Percentiles rank a stretch among this genome's conserved stretches.
phyloP scores from a whole-genome alignment of 2,329 filamentous ascomycete species.

The Aspergillus unguis region DNA sequence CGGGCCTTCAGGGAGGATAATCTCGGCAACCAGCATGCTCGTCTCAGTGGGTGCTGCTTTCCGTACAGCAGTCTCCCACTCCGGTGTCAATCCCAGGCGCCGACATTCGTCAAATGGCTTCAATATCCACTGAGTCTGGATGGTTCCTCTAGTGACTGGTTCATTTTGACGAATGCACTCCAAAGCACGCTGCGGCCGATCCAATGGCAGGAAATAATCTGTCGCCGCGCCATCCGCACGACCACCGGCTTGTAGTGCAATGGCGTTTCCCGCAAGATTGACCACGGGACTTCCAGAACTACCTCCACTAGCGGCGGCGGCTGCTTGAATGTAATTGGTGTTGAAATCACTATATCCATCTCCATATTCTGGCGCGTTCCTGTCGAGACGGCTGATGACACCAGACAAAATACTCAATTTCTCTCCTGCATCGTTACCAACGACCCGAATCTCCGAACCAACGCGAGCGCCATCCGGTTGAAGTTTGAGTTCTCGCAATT shows the following conservation, averaged over 20 bases:
- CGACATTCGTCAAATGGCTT: constrained; percentile 98
- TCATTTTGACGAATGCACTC: constrained; percentile 76
- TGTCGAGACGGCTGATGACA: constrained; percentile 91
- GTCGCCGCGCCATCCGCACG: constrained; percentile 92
- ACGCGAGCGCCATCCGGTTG: constrained; percentile 82
- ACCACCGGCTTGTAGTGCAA: constrained; percentile 91
- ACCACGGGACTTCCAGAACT: constrained; percentile 98
- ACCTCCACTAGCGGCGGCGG: constrained; percentile 91
- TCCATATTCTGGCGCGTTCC: constrained; percentile 96
- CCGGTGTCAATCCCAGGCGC: constrained; percentile 74
- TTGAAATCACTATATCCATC: constrained; percentile 99
- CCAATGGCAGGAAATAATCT: constrained; percentile 93
- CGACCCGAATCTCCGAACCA: constrained; percentile 90
- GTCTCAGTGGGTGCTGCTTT: constrained; percentile 86
- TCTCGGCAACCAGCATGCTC: constrained; percentile 95
- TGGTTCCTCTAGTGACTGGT: constrained; percentile 83
- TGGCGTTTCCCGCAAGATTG: constrained; percentile 86
- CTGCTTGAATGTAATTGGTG: constrained; percentile 94
- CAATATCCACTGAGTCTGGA: constrained; percentile 94
- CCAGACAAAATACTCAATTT: constrained; percentile 97
- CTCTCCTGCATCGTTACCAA: constrained; percentile 97
- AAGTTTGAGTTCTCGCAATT: constrained; percentile 72
- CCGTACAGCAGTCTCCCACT: constrained; percentile 83
- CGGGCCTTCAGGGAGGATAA: constrained; percentile 85
- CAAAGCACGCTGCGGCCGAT: constrained; percentile 82